Conservation (phyloP, 1,284 basidiomycete species). For the Chondrostereum purpureum region DNA sequence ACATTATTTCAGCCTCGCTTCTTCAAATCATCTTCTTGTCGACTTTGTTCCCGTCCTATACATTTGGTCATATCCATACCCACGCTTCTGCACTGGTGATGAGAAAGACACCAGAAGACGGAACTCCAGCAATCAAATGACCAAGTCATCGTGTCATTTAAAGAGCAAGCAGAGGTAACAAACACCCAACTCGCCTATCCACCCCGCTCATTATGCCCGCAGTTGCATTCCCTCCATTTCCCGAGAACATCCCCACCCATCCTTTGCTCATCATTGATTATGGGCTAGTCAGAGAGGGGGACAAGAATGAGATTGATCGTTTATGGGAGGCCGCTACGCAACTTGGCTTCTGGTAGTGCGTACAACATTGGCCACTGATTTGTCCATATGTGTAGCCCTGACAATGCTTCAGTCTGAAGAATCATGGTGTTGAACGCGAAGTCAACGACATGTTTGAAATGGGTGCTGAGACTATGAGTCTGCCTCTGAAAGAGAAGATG, state of each 20-base stretch:
- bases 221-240: conserved; percentile 22
- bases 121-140: no score
- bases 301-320: conserved; percentile 24
- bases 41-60: no score
- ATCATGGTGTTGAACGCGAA: conserved; percentile 37
- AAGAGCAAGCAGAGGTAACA: no score
- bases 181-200: background rate
- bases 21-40: no score
- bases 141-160: no score
- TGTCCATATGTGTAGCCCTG: background rate
- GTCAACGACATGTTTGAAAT: conserved; percentile 42
- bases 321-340: conserved; percentile 30
- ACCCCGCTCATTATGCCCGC: conserved; percentile 10
- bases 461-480: conserved; percentile 36
- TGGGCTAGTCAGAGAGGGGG: conserved; percentile 22
- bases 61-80: no score
- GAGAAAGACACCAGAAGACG: no score
- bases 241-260: conserved; percentile 29
- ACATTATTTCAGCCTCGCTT: no score
- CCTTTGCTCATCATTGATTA: conserved; percentile 34
- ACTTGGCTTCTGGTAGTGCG: conserved; percentile 36
- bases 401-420: conserved; percentile 34
- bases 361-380: conserved; percentile 7
- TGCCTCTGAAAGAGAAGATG: conserved; percentile 43
- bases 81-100: no score